A percentile compares a stretch with the other conserved stretches of the same genome.
These are phyloP conservation scores for Cladophialophora yegresii DNA, from an alignment of 2,329 filamentous ascomycete genomes.

Conservation along the genomic window DNA sequence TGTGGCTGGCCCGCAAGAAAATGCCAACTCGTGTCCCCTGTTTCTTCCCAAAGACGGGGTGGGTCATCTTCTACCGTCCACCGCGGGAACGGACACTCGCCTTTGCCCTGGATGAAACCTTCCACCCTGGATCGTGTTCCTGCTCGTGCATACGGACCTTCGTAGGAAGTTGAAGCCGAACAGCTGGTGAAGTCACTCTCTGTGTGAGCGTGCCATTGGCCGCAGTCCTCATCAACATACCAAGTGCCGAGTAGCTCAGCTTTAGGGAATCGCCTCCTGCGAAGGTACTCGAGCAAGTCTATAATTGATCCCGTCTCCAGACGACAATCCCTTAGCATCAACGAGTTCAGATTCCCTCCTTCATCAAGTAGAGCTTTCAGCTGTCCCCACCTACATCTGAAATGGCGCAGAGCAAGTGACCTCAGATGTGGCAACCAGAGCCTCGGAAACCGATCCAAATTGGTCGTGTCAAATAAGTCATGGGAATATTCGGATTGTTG, in stretches of 20 bases:
- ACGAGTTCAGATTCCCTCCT: conserved; percentile 13
- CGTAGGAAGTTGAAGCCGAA: conserved; percentile 18
- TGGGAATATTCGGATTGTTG: conserved; percentile 25
- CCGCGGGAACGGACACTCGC: conserved; percentile 26
- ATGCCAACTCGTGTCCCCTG: conserved; percentile 32
- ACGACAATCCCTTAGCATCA: conserved; percentile 26
- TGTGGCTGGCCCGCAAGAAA: conserved; percentile 22
- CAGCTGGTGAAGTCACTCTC: conserved; percentile 4
- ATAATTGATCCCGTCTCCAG: conserved; percentile 28
- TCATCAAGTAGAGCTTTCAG: conserved; percentile 21
- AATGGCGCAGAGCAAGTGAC: conserved; percentile 23
- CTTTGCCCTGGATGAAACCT: conserved; percentile 21
- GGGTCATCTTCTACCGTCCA: conserved; percentile 21
- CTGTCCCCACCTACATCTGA: conserved; percentile 26
- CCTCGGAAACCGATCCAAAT: conserved; percentile 26
- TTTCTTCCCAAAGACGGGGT: conserved; percentile 22
- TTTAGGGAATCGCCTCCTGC: conserved; percentile 8
- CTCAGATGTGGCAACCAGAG: conserved; percentile 25
- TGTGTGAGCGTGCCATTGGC: conserved; percentile 10
- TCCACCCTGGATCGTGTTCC: conserved; percentile 25
- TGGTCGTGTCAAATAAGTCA: conserved; percentile 29
- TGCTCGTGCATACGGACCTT: conserved; percentile 27
- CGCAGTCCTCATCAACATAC: conserved; percentile 26
- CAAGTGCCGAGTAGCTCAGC: conserved; percentile 24
- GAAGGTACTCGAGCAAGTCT: conserved; percentile 24